Base-by-base conservation (phyloP, 2,329 filamentous ascomycete genomes). In the Aspergillus candidus region DNA sequence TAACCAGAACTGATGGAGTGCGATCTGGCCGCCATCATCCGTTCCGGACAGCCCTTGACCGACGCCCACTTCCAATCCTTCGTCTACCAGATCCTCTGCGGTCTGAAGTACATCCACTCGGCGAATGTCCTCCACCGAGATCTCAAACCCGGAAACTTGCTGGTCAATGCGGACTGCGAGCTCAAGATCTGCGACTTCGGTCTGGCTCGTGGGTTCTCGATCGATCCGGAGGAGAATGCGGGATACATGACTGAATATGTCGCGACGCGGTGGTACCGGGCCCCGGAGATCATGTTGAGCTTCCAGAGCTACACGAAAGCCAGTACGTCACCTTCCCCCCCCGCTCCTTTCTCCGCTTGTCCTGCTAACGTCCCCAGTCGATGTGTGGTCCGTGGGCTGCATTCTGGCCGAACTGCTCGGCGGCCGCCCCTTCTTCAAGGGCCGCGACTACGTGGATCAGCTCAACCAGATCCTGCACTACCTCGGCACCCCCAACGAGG, bases 281-380 rank as follows among this genome's bases (percentile, higher is more conserved):
- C 93, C 3, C 93, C 93, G 4, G 93, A 98, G 70, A 98, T 98
- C 59, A 98, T 98, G 93, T 75, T 98, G 69, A 96, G 89, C 75
- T 98, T 98, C 80, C 91, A 97, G 72, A 96, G 89, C 74, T 98
- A 98, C 71, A 98, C 93, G 61, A 98, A 98, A 88, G 93, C 93
- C 57, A 98, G 93, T 97, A 82, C 45, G 90, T 91, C 8, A 3
- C 7, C 12, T 30, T 30, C 33, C 15, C 32, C 27, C 40, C 33
- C 15, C 32, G 22, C 40, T 52, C 15, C 22, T n/a, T 33, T 7
- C 38, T 33, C 36, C 33, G 37, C 7, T 31, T 33, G 32, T 6
- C 48, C 36, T 49, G 18, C 34, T 43, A 30, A 45, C 32, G 42
- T n/a, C 31, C 56, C 60, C 42, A 97, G 91, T 98, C 70, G 93